Evolutionary conservation across 306 rosid genomes (phyloP), one percentile per base, ranked within the genome.

Genomic region (Cucurbita ficifolia): DNA sequence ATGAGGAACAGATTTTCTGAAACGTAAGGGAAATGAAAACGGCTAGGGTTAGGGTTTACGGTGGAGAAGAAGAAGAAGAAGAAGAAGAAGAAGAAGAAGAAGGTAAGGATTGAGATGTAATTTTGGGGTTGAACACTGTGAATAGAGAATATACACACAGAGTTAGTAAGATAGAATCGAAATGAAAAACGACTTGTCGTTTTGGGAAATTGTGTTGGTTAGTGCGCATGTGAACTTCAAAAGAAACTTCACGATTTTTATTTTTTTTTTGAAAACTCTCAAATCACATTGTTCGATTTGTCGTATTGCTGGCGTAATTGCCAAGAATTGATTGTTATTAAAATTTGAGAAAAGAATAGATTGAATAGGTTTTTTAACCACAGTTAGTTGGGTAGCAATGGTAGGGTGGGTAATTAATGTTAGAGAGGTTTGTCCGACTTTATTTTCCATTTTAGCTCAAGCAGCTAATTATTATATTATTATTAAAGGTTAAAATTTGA

Each of bases 181-280:
- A 65, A 51, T 29, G 69, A 57, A 61, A 61, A 46, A 22, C 50
- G 5, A 35, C 24, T 63, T 64, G 77, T 65, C 67, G 49, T 61
- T 74, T 78, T 72, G 59, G 72, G 76, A 57, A 58, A 77, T 65
- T 11, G 78, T 13, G 42, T 29, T 18, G 13, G 79, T 57, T 18
- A 10, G 79, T 74, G n/a, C 52, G 68, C 22, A 38, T n/a, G 68
- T 29, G 35, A 62, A 52, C 21, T 49, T 18, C 43, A 63, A 65
- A 63, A 64, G 16, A 62, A 49, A 48, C 14, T 6, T 33, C 10
- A 1, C 2, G 5, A 13, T 17, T 21, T 77, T 21, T 67, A 16
- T 1, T 18, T 1, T 9, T n/a, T 24, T 19, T 9, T 56, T 21
- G 2, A 50, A 7, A 52, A 52, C 61, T 56, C 36, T 2, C 33